These are phyloP conservation scores for Ilex aquifolium DNA, from an alignment of 257 asterid genomes.

Conservation along the genomic window DNA sequence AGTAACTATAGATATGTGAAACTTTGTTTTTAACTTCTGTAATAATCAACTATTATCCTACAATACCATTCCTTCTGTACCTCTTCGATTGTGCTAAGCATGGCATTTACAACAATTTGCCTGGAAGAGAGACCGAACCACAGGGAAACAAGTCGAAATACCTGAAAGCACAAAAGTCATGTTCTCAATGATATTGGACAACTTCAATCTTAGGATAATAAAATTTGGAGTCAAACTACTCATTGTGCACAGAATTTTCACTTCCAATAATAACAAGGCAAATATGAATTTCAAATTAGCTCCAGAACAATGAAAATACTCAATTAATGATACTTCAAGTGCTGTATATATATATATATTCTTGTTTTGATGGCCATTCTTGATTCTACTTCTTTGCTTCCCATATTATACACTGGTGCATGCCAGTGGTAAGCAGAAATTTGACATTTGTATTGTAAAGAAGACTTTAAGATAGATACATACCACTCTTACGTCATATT, in stretches of 20 bases:
- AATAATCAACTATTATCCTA: no score
- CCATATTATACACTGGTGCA: background rate
- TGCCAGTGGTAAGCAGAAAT: background rate
- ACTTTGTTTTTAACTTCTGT: background rate
- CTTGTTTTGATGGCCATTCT: no score
- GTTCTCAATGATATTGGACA: no score
- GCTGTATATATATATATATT: no score
- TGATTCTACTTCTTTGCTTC: background rate
- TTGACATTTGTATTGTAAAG: background rate
- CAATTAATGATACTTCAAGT: no score
- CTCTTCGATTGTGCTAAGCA: conserved; percentile 74
- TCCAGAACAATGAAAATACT: no score
- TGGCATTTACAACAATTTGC: conserved; percentile 63
- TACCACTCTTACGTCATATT: conserved; percentile 95
- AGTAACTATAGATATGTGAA: background rate
- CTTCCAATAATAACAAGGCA: background rate
- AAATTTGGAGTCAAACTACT: background rate
- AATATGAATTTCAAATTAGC: no score
- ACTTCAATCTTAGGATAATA: background rate
- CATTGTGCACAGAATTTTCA: background rate
- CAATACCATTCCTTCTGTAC: conserved; percentile 28
- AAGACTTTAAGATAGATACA: conserved; percentile 10
- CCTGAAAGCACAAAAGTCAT: conserved; percentile 41
- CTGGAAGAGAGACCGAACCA: conserved; percentile 85
- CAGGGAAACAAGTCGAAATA: conserved; percentile 90